Evolutionary conservation across 345 rosid species (phyloP).

Genomic region (Gossypium australe): DNA sequence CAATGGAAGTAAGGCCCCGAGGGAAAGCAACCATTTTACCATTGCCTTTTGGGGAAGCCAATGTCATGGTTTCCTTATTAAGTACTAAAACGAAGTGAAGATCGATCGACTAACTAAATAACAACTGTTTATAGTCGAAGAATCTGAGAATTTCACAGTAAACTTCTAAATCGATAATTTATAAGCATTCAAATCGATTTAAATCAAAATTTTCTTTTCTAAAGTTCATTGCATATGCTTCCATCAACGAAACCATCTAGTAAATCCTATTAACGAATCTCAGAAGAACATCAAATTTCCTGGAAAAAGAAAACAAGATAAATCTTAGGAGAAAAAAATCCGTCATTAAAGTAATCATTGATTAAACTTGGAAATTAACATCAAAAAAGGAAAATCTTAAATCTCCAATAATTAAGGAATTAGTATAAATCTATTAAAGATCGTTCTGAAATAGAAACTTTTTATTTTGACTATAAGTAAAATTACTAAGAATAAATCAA

Average conservation of each 20-base stretch:
- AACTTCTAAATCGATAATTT: not conserved
- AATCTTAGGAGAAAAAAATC: not conserved
- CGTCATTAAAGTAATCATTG: not conserved
- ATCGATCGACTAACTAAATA: not conserved
- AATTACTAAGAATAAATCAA: not conserved
- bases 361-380: not conserved
- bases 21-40: conserved; percentile 40
- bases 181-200: not conserved
- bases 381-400: not conserved
- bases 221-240: not conserved
- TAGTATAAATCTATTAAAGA: not conserved
- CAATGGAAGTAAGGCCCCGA: conserved; percentile 52
- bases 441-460: not conserved
- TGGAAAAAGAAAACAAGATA: not conserved
- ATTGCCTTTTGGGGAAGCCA: conserved; percentile 46
- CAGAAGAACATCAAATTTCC: not conserved
- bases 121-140: not conserved
- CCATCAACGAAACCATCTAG: not conserved
- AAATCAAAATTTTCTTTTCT: not conserved
- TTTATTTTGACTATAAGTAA: not conserved
- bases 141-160: not conserved
- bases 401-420: not conserved
- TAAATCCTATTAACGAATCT: not conserved
- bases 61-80: conserved; percentile 37
- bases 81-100: not conserved